phyloP scores from a whole-genome alignment of 768 basidiomycete genomes.

The Chlorophyllum brunneum region DNA sequence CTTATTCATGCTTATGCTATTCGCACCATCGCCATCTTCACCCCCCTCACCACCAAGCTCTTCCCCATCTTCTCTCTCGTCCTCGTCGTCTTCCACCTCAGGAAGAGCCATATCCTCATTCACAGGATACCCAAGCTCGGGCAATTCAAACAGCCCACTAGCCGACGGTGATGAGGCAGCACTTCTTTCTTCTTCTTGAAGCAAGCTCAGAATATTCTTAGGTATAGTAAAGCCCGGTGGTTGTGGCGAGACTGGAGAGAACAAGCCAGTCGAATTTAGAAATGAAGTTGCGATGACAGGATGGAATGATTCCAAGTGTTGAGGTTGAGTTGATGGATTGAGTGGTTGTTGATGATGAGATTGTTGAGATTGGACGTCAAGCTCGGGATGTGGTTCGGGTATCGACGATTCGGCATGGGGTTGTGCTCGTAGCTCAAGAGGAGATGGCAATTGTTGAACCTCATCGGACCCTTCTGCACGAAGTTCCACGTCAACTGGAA shows the following conservation, averaged over 20 bases:
- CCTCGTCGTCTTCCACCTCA: neutral
- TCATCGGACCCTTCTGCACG: neutral
- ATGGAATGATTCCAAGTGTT: neutral
- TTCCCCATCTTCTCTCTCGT: neutral
- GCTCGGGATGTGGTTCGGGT: neutral
- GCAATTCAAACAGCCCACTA: slow-evolving; percentile 2
- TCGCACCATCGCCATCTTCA: neutral
- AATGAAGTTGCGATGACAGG: neutral
- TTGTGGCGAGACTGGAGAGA: neutral
- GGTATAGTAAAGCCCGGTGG: neutral
- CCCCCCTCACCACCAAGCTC: neutral
- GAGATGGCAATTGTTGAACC: neutral
- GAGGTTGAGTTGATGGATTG: neutral
- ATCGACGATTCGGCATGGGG: neutral
- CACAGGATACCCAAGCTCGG: slow-evolving; percentile 9
- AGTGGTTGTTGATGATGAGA: neutral
- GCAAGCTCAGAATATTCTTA: neutral
- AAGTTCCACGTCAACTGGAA: neutral
- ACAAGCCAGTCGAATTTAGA: neutral
- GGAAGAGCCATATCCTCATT: neutral
- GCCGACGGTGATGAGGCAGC: neutral
- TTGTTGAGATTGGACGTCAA: neutral
- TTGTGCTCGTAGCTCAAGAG: neutral
- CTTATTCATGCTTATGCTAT: too few species aligned
- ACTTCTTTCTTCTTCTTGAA: neutral